Base-by-base conservation (phyloP, 179 eudicot species). In the Vitellaria paradoxa region DNA sequence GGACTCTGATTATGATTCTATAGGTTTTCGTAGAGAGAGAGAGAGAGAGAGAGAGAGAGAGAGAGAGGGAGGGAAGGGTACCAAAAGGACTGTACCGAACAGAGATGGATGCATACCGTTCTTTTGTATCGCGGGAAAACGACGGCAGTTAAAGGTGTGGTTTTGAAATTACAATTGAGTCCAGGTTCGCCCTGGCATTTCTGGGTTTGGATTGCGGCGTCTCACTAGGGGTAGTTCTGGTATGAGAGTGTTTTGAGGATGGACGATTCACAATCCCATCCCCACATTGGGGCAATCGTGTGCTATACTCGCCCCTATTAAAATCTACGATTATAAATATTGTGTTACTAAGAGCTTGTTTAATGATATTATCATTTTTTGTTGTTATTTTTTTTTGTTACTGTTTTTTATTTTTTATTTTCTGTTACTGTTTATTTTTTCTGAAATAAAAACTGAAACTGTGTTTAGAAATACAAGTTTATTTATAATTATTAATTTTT, bases 11-110 rank as follows among this genome's bases (percentile, higher is more conserved):
- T 17, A 1, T 17, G 63, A n/a, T 30, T 30, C 37, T 30, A 30
- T 30, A 30, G 37, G 2, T 30, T 30, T n/a, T n/a, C n/a, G n/a
- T n/a, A n/a, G 65, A 7, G 46, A 70, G 62, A 55, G 74, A 71
- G 63, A 71, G 63, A 18, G 74, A 47, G 72, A 68, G 72, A 49
- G 57, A 49, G n/a, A n/a, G 65, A 7, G 46, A 70, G 62, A 55
- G 74, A 71, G 63, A 71, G 63, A 18, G 74, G 20, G 72, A 68
- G 72, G 20, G 57, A 49, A 42, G 8, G 46, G 17, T 15, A 0
- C 2, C 20, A 7, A 5, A 23, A 21, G 73, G 37, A 0, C 10
- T 37, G 9, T 2, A 5, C 17, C 12, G 60, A 30, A 7, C 42
- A 52, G 75, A 18, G 75, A 30, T 15, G 47, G 75, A 53, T 46